Evolutionary conservation across 805 yeast genomes (phyloP), one percentile per base, ranked within the genome.

Genomic region (Saccharomycopsis amapae): DNA sequence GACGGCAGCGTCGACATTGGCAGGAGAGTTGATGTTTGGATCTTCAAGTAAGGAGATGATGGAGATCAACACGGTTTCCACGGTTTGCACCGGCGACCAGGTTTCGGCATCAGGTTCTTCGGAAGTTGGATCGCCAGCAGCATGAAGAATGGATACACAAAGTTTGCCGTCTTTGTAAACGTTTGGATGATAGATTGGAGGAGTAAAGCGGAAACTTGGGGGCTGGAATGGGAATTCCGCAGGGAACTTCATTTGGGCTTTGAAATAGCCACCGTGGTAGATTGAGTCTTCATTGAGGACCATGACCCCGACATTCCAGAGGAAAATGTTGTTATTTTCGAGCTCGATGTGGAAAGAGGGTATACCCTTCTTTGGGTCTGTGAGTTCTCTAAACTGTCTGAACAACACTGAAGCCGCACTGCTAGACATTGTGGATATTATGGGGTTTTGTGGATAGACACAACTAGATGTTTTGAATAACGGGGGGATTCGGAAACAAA

Each of bases 21-120:
- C 97, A 5, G 97, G 97, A 1, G 96, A 85, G 50, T 79, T 76
- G 49, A 85, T 81, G 66, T 90, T 90, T 44, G 97, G 97, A 62
- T 90, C 97, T 58, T 88, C 95, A 56, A 90, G 73, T 43, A 90
- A 72, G 6, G 96, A 87, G 17, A 90, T 84, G 53, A 90, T 89
- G 28, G 95, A 85, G 45, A 90, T 83, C 58, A 90, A 73, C 7
- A 90, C 96, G 26, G 85, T 72, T 65, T 90, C 97, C 7, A 87
- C 97, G 20, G 93, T 82, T 67, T 89, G 96, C 2, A 86, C 93
- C 2, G 89, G 94, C 18, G 85, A 78, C 97, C 97, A 88, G 17
- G 95, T 88, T 66, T 89, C 97, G 47, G 82, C 81, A 57, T 87
- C 95, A 2, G 89, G 90, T 63, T 89, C 96, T 54, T 87, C 96